Base-by-base conservation (phyloP, 2,329 filamentous ascomycete species). In the Colletotrichum paranaense region DNA sequence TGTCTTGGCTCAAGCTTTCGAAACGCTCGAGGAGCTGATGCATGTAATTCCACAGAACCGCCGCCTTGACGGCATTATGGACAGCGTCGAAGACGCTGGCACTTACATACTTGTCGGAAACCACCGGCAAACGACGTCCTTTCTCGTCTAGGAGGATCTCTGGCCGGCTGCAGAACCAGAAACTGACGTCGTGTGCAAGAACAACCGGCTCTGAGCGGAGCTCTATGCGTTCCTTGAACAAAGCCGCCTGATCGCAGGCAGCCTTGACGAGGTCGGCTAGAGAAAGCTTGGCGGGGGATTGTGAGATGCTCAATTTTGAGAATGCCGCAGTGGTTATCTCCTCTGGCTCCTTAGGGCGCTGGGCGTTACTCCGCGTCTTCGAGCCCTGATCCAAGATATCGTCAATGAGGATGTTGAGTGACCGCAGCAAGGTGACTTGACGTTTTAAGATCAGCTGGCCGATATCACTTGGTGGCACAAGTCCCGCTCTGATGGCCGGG, bases 91-190 rank as follows among this genome's bases (percentile, higher is more conserved):
- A 82, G 1, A 88, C 72, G 1, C 84, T 79, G 2, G 75, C 76
- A 65, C 82, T 86, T 68, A 87, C 83, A 72, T 84, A 82, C 24
- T 79, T 84, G 63, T 88, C 84, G 0, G 81, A 84, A n/a, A 80
- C 69, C 1, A 80, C 77, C 1, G 83, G 82, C 2, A 86, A 58
- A 0, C 58, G 72, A 1, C 83, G 81, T 1, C 86, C 86, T 62
- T 82, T 84, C 53, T 88, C 84, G 62, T 89, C 87, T 0, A 78
- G 73, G 0, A 88, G 69, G 4, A 87, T 78, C 72, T 87, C 85
- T 0, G 83, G 82, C 1, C 80, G 78, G 66, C 78, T 85, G 68
- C 80, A 84, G 75, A 85, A 85, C 68, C 77, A 80, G 7, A 75
- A 49, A 35, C 83, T 84, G 74, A 85, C 82, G 0, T 76, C 75